Conservation (phyloP, 2,329 filamentous ascomycete genomes). For the Trichoderma afroharzianum region DNA sequence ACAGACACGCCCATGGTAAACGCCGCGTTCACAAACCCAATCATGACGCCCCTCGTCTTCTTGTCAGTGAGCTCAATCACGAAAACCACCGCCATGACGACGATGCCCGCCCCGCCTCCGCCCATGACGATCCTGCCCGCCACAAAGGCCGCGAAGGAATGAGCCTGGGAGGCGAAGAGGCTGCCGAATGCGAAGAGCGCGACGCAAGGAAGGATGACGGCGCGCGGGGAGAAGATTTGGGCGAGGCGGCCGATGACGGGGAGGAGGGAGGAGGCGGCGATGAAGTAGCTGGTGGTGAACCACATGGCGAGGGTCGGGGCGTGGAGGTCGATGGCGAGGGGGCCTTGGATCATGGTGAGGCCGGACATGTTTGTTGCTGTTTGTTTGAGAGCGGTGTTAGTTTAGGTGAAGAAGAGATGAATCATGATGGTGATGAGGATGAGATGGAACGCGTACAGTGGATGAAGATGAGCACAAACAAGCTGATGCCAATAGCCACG, state of each 20-base stretch:
- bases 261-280: conserved; percentile 57
- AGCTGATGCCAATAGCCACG: conserved; percentile 7
- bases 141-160: conserved; percentile 60
- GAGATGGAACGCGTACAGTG: background rate
- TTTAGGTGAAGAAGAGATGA: background rate
- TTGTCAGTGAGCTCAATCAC: conserved; percentile 69
- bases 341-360: conserved; percentile 75
- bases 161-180: conserved; percentile 53
- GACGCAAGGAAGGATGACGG: conserved; percentile 60
- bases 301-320: conserved; percentile 71
- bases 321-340: conserved; percentile 70
- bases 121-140: conserved; percentile 66
- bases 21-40: conserved; percentile 70
- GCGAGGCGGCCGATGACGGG: conserved; percentile 70
- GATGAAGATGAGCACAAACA: conserved; percentile 29
- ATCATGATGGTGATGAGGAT: background rate
- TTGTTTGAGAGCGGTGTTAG: too few relatives aligned
- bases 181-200: conserved; percentile 57
- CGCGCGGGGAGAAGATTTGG: conserved; percentile 64
- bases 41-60: conserved; percentile 65
- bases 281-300: conserved; percentile 76
- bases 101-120: conserved; percentile 65
- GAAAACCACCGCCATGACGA: conserved; percentile 71
- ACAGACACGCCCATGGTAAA: conserved; percentile 69
- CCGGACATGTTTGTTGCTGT: conserved; percentile 70